Conservation (phyloP, 2,329 filamentous ascomycete species). For the Monilinia polystroma region DNA sequence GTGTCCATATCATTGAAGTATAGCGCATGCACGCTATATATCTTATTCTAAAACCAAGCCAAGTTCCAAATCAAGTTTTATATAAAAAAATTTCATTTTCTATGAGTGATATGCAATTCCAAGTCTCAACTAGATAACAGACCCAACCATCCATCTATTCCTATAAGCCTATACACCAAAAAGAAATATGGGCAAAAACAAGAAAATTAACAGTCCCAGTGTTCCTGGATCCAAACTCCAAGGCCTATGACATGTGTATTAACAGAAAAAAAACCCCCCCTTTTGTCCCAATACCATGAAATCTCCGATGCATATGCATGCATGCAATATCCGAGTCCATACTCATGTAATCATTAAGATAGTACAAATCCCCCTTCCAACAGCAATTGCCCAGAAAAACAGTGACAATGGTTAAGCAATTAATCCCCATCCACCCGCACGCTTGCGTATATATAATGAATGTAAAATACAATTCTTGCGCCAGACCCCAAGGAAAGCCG, state of each 20-base stretch:
- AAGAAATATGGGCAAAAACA: background rate
- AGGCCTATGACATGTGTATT: background rate
- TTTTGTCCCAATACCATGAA: background rate
- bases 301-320: constrained; percentile 2
- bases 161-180: constrained; percentile 7
- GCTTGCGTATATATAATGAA: constrained; percentile 4
- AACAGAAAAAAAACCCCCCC: background rate
- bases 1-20: no score
- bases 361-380: background rate
- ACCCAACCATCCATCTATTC: background rate
- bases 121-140: background rate
- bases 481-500: background rate
- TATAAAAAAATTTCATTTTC: background rate
- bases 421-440: background rate
- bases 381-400: background rate
- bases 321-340: constrained; percentile 10
- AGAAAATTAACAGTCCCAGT: background rate
- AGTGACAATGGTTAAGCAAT: background rate
- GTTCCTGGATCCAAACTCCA: background rate
- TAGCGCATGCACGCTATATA: no score
- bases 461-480: constrained; percentile 4
- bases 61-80: background rate
- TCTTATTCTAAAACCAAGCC: background rate
- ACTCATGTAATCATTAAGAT: constrained; percentile 7
- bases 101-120: background rate